Evolutionary conservation across 768 basidiomycete genomes (phyloP), one percentile per base, ranked within the genome.

Genomic region (Leccinum aurantiacum): DNA sequence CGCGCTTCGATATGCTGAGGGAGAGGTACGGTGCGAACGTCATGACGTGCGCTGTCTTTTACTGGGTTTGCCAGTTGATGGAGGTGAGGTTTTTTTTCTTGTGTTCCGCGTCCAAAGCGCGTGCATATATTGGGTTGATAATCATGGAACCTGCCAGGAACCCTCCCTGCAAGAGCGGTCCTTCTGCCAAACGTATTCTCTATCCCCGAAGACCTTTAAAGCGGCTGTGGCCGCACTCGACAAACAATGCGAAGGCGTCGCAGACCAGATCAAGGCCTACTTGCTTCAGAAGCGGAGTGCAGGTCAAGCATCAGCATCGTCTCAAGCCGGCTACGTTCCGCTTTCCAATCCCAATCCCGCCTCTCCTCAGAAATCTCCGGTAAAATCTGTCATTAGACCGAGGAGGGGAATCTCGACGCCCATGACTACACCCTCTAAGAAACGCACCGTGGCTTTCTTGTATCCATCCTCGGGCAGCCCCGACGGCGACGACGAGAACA

Each of bases 1-100:
- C 64, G 4, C 56, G 25, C 2, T 37, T 58, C n/a, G 38, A 61
- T 2, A 24, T 67, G 27, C 24, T 74, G 10, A 69, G 54, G 53
- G 56, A 65, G 11, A 62, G 48, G 29, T 57, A 74, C 24, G 64
- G 70, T n/a, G 44, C 49, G 0, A 54, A 57, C 37, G 59, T 68
- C 14, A 68, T 78, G 24, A 73, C 65, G 48, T 78, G 75, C 48
- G 76, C 76, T 3, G 65, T 82, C 2, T 84, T 81, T 65, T 78
- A 74, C 55, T 84, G 82, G 82, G 73, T 78, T 2, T 80, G 72
- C 50, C 74, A 75, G 41, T 53, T 75, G 37, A 67, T 76, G 27
- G 76, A 77, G 65, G 82, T 82, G 41, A 44, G 56, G 0, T 49
- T 8, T 2, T 41, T 41, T 41, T 9, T 10, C n/a, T 31, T 15